Percentiles rank a stretch among this genome's conserved stretches.
Conservation (phyloP, 2,329 filamentous ascomycete species). For the Podosphaera leucotricha region DNA sequence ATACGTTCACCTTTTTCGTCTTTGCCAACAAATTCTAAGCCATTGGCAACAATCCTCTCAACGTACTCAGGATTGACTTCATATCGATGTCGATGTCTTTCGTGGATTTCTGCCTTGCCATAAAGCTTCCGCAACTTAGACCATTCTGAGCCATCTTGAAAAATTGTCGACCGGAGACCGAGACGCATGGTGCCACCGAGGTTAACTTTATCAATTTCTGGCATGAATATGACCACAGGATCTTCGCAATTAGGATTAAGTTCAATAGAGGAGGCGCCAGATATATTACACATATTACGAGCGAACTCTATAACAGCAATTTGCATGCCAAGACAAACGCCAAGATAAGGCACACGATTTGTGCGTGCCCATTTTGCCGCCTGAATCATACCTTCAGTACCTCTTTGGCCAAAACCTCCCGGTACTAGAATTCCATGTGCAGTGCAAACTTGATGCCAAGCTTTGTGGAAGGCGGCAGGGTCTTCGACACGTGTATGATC, state of each 20-base stretch:
- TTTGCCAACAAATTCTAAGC: slow-evolving; percentile 55
- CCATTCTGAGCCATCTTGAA: slow-evolving; percentile 57
- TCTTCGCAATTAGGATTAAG: slow-evolving; percentile 14
- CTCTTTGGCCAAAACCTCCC: slow-evolving; percentile 45
- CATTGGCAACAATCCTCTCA: slow-evolving; percentile 39
- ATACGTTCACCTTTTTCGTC: slow-evolving; percentile 57
- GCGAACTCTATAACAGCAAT: slow-evolving; percentile 79
- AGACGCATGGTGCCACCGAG: slow-evolving; percentile 76
- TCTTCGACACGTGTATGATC: slow-evolving; percentile 32
- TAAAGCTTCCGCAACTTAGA: slow-evolving; percentile 56
- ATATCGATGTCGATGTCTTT: slow-evolving; percentile 74
- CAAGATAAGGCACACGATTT: slow-evolving; percentile 60
- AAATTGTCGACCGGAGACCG: slow-evolving; percentile 48
- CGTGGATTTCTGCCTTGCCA: slow-evolving; percentile 32
- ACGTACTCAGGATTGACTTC: slow-evolving; percentile 72
- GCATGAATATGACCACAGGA: slow-evolving; percentile 65
- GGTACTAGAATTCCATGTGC: slow-evolving; percentile 38
- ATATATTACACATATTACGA: slow-evolving; percentile 45
- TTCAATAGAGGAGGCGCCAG: slow-evolving; percentile 17
- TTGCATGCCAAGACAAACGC: slow-evolving; percentile 56
- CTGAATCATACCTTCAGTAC: slow-evolving; percentile 73
- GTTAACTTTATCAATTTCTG: slow-evolving; percentile 54
- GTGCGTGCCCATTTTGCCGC: slow-evolving; percentile 72
- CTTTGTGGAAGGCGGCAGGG: slow-evolving; percentile 57
- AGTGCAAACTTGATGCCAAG: slow-evolving; percentile 58